Base-by-base conservation (phyloP, 441 rosid species). In the Bocquillonia castaneifolia region DNA sequence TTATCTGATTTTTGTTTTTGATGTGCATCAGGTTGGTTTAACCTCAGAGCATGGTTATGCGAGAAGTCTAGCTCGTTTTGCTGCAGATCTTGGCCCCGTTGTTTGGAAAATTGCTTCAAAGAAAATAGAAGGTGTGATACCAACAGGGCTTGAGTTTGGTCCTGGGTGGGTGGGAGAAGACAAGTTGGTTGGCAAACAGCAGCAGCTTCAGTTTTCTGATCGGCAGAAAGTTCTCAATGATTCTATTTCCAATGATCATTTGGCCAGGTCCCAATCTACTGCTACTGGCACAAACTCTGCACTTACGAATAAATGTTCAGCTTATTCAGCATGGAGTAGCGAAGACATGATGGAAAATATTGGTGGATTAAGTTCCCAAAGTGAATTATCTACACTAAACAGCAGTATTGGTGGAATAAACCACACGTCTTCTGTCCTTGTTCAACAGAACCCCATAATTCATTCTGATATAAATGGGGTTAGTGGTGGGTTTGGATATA, bases 121-220 rank as follows among this genome's bases (percentile, higher is more conserved):
- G 66, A 83, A 77, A 66, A 88, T 88, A 54, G 77, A 78, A 51
- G 77, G 66, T 36, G 74, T 68, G 57, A 77, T 92, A 81, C 92
- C 93, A 0, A 37, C 60, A 4, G 93, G 86, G 42, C 69, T 74
- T 15, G 72, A 77, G 68, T 88, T 79, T 76, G 96, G 96, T 52
- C 98, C 81, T 9, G 92, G 92, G 47, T 90, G 88, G 89, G 84
- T 86, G 18, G 91, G 87, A 68, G 97, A 87, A 70, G 80, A 81
- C 67, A 77, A 64, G 61, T 66, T 67, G 52, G 63, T 68, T 48
- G 83, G 77, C 72, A 79, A 59, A 64, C 80, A 77, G 68, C 81
- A 71, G 60, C 29, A 28, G 3, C 22, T 50, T 63, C 55, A 48
- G 9, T 53, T 57, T 54, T 45, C 69, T 29, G 83, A 72, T 23